Conservation (phyloP, 2,329 filamentous ascomycete species). For the Aspergillus thermomutatus region DNA sequence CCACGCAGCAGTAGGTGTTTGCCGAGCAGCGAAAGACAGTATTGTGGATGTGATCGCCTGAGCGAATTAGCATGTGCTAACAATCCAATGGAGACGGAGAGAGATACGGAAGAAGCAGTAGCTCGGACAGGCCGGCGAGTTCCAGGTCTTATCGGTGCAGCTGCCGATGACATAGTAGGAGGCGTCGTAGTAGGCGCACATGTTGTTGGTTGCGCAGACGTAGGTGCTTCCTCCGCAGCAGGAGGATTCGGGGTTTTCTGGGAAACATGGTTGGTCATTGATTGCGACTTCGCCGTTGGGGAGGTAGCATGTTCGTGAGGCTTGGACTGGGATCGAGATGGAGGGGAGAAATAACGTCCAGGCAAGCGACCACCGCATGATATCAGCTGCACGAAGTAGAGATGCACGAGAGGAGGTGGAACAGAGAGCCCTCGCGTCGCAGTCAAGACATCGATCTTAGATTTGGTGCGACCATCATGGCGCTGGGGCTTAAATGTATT, state of each 20-base stretch:
- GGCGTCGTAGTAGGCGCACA: background rate
- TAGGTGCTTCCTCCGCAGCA: slow-evolving; percentile 1
- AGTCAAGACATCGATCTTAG: background rate
- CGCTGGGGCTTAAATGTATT: background rate
- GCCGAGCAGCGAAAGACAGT: background rate
- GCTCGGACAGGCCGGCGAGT: slow-evolving; percentile 1
- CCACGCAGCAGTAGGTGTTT: background rate
- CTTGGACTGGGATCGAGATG: background rate
- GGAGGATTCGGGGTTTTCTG: background rate
- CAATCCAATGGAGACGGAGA: background rate
- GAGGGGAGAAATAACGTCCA: background rate
- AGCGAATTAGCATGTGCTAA: background rate
- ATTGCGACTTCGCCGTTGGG: background rate
- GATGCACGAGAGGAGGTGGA: background rate
- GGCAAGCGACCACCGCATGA: background rate
- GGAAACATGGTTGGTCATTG: background rate
- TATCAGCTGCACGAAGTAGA: background rate
- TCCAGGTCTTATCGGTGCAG: slow-evolving; percentile 3
- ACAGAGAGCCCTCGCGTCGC: too few relatives aligned
- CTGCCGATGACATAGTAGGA: background rate
- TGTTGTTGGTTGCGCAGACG: slow-evolving; percentile 1
- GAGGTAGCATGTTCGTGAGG: background rate
- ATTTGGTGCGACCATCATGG: background rate
- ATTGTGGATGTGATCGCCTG: background rate
- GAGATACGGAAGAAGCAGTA: background rate